These are phyloP conservation scores for Suhomyces taliae DNA, from an alignment of 1,139 yeast genomes.

Conservation along the genomic window DNA sequence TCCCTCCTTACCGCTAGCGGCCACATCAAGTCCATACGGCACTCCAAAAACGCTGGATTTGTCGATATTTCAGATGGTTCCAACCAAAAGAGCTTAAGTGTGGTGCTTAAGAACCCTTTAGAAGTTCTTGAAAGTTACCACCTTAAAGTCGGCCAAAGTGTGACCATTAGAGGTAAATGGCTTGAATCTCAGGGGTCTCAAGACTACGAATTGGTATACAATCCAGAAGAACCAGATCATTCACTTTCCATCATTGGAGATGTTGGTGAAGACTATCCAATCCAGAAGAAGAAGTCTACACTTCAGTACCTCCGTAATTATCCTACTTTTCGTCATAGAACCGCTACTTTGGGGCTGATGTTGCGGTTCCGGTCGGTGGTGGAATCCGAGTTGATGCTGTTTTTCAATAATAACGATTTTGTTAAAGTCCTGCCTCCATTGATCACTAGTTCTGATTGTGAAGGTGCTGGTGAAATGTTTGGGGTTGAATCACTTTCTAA, in stretches of 20 bases:
- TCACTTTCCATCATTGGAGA: constrained; percentile 43
- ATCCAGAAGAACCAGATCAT: constrained; percentile 24
- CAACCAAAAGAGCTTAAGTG: constrained; percentile 51
- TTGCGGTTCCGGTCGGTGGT: constrained; percentile 71
- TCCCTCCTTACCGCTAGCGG: constrained; percentile 45
- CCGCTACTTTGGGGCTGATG: constrained; percentile 62
- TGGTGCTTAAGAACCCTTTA: constrained; percentile 48
- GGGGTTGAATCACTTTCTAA: constrained; percentile 37
- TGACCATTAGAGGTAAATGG: constrained; percentile 36
- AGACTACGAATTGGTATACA: constrained; percentile 31
- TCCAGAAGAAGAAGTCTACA: constrained; percentile 77
- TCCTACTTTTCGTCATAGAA: constrained; percentile 80
- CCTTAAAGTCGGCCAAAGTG: constrained; percentile 45
- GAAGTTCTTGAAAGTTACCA: constrained; percentile 49
- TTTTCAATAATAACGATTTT: constrained; percentile 55
- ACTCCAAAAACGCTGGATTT: constrained; percentile 75
- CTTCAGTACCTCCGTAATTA: constrained; percentile 63
- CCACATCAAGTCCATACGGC: constrained; percentile 72
- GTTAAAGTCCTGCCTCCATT: constrained; percentile 83
- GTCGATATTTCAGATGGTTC: constrained; percentile 82
- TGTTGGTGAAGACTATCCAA: constrained; percentile 67
- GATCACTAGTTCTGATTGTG: constrained; percentile 89
- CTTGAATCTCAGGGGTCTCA: constrained; percentile 34
- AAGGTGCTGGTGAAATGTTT: constrained; percentile 96
- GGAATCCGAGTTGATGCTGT: constrained; percentile 53